phyloP scores from a whole-genome alignment of 192 early-diverging fungal species.

The Coemansia sp. region DNA sequence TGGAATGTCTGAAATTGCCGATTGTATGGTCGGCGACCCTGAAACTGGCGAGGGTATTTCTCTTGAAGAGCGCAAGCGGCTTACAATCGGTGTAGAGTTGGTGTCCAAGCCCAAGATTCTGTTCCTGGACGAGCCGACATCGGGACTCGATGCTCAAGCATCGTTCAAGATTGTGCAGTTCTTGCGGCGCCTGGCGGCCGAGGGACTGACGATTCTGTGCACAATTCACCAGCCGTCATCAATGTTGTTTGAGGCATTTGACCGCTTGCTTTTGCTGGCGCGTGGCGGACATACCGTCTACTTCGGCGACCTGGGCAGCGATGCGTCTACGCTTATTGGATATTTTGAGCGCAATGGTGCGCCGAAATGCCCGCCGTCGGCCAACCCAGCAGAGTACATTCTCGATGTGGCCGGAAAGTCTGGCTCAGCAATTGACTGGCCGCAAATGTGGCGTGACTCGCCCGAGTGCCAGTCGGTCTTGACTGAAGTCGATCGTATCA shows the following conservation, averaged over 20 bases:
- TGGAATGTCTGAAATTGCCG: slow-evolving; percentile 65
- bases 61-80: slow-evolving; percentile 76
- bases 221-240: slow-evolving; percentile 80
- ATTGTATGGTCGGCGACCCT: slow-evolving; percentile 64
- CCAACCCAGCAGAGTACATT: slow-evolving; percentile 85
- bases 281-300: slow-evolving; percentile 78
- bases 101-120: slow-evolving; percentile 70
- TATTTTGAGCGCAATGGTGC: slow-evolving; percentile 84
- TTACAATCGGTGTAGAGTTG: slow-evolving; percentile 77
- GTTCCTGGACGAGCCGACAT: slow-evolving; percentile 83
- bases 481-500: slow-evolving; percentile 58
- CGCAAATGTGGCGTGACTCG: slow-evolving; percentile 68
- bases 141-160: slow-evolving; percentile 69
- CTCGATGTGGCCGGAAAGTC: slow-evolving; percentile 58
- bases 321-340: slow-evolving; percentile 60
- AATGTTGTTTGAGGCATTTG: slow-evolving; percentile 73
- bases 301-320: slow-evolving; percentile 74
- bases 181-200: slow-evolving; percentile 59
- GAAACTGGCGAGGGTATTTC: slow-evolving; percentile 68
- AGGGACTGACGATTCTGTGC: slow-evolving; percentile 63
- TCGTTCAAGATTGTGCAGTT: slow-evolving; percentile 69
- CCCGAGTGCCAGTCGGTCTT: slow-evolving; percentile 43
- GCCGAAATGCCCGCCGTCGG: slow-evolving; percentile 59
- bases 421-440: slow-evolving; percentile 62
- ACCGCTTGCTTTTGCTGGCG: slow-evolving; percentile 68